Evolutionary conservation across 331 rosid species (phyloP).

Genomic region (Stylosanthes scabra): DNA sequence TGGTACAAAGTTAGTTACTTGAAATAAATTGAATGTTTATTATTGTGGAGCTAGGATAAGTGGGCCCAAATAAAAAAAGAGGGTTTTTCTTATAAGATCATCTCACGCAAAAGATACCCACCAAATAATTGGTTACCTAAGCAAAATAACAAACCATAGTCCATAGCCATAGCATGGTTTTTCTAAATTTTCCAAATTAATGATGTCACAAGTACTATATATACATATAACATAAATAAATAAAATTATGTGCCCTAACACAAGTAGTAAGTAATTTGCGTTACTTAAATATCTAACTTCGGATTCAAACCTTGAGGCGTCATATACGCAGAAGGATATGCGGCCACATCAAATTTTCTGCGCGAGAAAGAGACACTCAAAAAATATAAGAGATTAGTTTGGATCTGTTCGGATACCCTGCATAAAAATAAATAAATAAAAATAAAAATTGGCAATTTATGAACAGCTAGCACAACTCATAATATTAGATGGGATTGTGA

Average conservation of each 20-base stretch:
- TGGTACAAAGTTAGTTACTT: slow-evolving; percentile 5
- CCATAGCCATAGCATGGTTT: not conserved
- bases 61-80: slow-evolving; percentile 41
- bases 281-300: no score
- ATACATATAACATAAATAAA: no score
- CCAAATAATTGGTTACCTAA: slow-evolving; percentile 11
- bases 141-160: not conserved
- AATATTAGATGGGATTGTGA: not conserved
- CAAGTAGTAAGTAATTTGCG: no score
- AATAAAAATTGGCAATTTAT: not conserved
- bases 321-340: no score
- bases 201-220: slow-evolving; percentile 28
- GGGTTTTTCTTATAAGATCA: slow-evolving; percentile 27
- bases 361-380: no score
- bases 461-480: slow-evolving; percentile 33
- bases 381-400: no score
- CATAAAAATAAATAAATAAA: no score
- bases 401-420: no score
- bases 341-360: no score
- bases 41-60: slow-evolving; percentile 17
- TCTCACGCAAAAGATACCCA: slow-evolving; percentile 58
- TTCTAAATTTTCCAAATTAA: slow-evolving; percentile 25
- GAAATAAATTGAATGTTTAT: slow-evolving; percentile 26
- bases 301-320: no score
- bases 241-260: no score